Percentiles rank a stretch among this genome's conserved stretches.
Conservation (phyloP, 805 yeast species). For the Jamesozyma spencerorum region DNA sequence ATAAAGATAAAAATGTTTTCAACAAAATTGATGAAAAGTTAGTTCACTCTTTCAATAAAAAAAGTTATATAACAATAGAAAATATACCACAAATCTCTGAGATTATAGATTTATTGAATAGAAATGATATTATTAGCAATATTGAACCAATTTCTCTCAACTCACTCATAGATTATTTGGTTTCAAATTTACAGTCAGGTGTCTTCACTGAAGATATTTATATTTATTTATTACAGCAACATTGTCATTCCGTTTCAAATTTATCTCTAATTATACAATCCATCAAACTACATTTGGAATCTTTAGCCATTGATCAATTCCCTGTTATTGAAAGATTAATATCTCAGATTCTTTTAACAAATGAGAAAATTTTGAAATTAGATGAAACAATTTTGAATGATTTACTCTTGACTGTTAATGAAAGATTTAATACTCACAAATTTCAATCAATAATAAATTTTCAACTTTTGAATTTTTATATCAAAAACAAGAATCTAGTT, state of each 20-base stretch:
- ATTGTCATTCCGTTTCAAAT: conserved; percentile 9
- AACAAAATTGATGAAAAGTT: not conserved
- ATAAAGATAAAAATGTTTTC: not conserved
- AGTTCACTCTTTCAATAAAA: not conserved
- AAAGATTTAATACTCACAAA: conserved; percentile 9
- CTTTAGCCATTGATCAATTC: conserved; percentile 14
- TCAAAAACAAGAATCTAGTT: not conserved
- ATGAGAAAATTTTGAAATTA: not conserved
- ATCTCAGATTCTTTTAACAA: not conserved
- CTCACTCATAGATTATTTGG: conserved; percentile 6
- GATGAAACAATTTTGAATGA: not conserved
- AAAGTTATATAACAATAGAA: conserved; percentile 1
- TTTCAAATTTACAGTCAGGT: conserved; percentile 4
- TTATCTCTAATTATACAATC: conserved; percentile 13
- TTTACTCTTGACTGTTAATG: conserved; percentile 8
- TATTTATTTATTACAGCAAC: conserved; percentile 18
- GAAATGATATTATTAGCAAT: not conserved
- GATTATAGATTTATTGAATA: conserved; percentile 2
- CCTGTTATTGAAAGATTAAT: conserved; percentile 14
- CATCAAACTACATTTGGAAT: conserved; percentile 11
- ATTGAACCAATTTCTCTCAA: conserved; percentile 1
- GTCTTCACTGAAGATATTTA: conserved; percentile 32
- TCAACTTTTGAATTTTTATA: conserved; percentile 10
- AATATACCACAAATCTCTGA: conserved; percentile 1
- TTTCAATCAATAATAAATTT: conserved; percentile 10